Percentiles rank a stretch among this genome's conserved stretches.
Conservation (phyloP, 352 stramenopile genomes). For the Globisporangium splendens region DNA sequence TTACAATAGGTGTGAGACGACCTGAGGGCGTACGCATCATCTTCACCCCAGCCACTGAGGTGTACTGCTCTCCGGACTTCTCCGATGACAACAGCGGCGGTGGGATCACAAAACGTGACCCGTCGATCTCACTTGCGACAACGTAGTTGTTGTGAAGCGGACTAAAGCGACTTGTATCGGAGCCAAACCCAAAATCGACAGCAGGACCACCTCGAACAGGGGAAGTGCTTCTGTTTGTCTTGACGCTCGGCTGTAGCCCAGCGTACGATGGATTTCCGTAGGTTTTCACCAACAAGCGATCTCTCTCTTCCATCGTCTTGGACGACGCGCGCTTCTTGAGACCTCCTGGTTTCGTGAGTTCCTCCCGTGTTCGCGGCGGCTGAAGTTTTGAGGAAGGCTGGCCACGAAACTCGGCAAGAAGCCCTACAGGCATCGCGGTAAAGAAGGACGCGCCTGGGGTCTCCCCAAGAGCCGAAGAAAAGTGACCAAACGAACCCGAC, state of each 20-base stretch:
- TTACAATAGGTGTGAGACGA: conserved; percentile 31
- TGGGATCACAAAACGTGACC: conserved; percentile 52
- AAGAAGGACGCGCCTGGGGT: conserved; percentile 26
- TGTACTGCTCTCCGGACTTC: conserved; percentile 14
- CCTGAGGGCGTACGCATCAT: conserved; percentile 28
- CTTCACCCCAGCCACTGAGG: conserved; percentile 18
- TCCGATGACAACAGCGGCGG: conserved; percentile 33
- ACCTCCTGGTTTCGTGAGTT: conserved; percentile 25
- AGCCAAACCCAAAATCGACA: conserved; percentile 9
- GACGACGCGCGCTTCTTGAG: conserved; percentile 25
- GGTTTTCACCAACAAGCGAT: conserved; percentile 43
- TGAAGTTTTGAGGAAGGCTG: conserved; percentile 29
- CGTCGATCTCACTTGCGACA: conserved; percentile 19
- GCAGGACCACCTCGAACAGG: neutral
- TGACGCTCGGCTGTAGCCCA: conserved; percentile 12
- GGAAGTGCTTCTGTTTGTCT: conserved; percentile 7
- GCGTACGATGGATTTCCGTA: conserved; percentile 34
- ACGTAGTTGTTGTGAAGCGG: conserved; percentile 47
- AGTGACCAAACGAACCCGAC: conserved; percentile 28
- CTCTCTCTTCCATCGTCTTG: conserved; percentile 41
- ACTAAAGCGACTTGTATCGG: conserved; percentile 21
- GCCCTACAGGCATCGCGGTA: conserved; percentile 28
- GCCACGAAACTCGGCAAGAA: conserved; percentile 19
- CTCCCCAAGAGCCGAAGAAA: conserved; percentile 22
- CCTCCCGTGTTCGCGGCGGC: conserved; percentile 36